Conservation (phyloP, 768 basidiomycete species). For the Lactifluus volemus region DNA sequence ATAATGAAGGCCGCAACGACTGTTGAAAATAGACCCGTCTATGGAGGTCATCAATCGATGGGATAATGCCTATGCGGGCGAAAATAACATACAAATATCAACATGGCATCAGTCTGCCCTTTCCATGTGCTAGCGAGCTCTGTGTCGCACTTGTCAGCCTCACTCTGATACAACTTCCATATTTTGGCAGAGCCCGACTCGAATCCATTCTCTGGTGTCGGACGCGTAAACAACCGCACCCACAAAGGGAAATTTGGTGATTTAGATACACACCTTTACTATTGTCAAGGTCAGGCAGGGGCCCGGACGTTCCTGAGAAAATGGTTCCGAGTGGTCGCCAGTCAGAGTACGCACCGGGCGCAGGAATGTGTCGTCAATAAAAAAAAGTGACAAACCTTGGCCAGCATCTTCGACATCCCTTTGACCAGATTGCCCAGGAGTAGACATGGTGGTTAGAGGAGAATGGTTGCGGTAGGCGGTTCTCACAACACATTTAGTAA, state of each 20-base stretch:
- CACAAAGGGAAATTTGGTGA: neutral
- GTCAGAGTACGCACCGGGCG: neutral
- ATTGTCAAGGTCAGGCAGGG: neutral
- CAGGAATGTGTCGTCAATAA: neutral
- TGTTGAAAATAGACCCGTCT: slow-evolving; percentile 16
- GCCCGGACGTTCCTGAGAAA: neutral
- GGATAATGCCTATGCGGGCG: neutral
- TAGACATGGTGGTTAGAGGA: neutral
- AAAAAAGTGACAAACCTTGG: neutral
- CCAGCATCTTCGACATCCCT: neutral
- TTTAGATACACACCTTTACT: neutral
- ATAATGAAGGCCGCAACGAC: slow-evolving; percentile 18
- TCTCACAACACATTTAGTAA: too few relatives aligned
- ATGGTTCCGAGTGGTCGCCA: neutral
- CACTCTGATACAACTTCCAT: slow-evolving; percentile 8
- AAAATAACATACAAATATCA: slow-evolving; percentile 12
- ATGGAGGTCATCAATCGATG: neutral
- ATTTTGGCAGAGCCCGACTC: neutral
- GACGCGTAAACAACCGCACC: too few relatives aligned
- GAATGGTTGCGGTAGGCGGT: neutral
- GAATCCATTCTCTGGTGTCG: neutral
- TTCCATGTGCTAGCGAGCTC: slow-evolving; percentile 11
- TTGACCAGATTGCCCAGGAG: neutral
- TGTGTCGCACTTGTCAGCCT: slow-evolving; percentile 12
- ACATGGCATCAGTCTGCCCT: slow-evolving; percentile 15